Evolutionary conservation across 768 basidiomycete genomes (phyloP), one percentile per base, ranked within the genome.

Genomic region (Tricholoma sp.): DNA sequence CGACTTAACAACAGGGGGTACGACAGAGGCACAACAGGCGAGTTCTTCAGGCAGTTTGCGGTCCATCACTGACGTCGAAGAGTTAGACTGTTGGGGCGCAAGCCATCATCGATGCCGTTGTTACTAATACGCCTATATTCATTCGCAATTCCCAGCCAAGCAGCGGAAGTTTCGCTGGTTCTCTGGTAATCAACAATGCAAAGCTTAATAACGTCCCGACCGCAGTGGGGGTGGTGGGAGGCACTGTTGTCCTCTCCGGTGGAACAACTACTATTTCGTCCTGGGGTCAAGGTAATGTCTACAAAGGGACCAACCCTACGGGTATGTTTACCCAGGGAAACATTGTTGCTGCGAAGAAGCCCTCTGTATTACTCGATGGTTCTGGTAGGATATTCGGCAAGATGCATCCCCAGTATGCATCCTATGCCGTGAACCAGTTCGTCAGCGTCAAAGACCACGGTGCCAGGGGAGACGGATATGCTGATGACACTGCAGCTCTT

Each of bases 401-500:
- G 63, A 72, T 71, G 16, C 86, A 83, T 64, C 88, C 88, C 2
- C 88, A 89, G 65, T 91, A 91, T 60, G 79, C 70, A 46, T 72
- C 72, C 50, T 86, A 84, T 63, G 79, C 82, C 21, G 75, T 81
- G 32, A 74, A 71, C 62, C 83, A 91, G 62, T 83, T 91, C 62
- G 79, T 90, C 55, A 89, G 85, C 66, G 87, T 84, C 34, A 85
- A 81, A 63, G 79, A 79, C 57, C 64, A 84, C 57, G 90, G 89
- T 27, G 89, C 89, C 8, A 76, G 71, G 56, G 90, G 90, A 43
- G 88, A 91, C 63, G 90, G 90, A 21, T 61, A 66, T 29, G 85
- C 86, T 5, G 90, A 92, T 67, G 90, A 92, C 63, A 90, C 89
- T 1, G 74, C 71, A 24, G 87, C 85, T 7, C 73, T 92, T 18